Evolutionary conservation across 2,329 filamentous ascomycete genomes (phyloP).

Genomic region (Curvularia sp.): DNA sequence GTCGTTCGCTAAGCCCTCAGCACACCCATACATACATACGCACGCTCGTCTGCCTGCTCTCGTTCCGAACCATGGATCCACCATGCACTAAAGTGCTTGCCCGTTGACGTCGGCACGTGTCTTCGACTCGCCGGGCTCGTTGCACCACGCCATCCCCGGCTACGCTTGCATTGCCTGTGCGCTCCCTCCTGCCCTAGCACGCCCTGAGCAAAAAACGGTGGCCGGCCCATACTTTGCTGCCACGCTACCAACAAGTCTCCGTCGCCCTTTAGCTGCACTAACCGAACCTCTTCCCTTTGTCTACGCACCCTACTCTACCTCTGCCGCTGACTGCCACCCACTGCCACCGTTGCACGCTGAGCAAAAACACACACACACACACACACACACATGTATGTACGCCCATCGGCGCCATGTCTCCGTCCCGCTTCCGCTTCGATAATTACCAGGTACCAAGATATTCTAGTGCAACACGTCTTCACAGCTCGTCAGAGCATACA

Average conservation of each 20-base stretch:
- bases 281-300: conserved; percentile 5
- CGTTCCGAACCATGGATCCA: conserved; percentile 4
- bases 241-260: conserved; percentile 34
- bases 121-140: conserved; percentile 10
- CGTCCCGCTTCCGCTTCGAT: conserved; percentile 10
- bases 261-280: conserved; percentile 25
- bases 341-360: conserved; percentile 1
- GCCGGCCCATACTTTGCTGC: conserved; percentile 23
- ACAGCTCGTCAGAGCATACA: conserved; percentile 25
- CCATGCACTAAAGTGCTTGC: conserved; percentile 6
- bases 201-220: conserved; percentile 18
- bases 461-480: conserved; percentile 23
- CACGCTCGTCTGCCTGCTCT: not conserved
- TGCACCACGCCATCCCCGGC: conserved; percentile 15
- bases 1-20: conserved; percentile 9
- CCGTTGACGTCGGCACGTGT: conserved; percentile 16
- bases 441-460: conserved; percentile 6
- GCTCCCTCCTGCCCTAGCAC: conserved; percentile 29
- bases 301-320: not conserved
- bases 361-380: not conserved
- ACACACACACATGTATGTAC: no score
- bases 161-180: conserved; percentile 17
- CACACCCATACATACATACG: not conserved
- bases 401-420: conserved; percentile 13
- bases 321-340: conserved; percentile 2